A percentile compares a stretch with the other conserved stretches of the same genome.
Evolutionary conservation across 2,329 filamentous ascomycete species (phyloP).

Genomic region (Bipolaris oryzae): DNA sequence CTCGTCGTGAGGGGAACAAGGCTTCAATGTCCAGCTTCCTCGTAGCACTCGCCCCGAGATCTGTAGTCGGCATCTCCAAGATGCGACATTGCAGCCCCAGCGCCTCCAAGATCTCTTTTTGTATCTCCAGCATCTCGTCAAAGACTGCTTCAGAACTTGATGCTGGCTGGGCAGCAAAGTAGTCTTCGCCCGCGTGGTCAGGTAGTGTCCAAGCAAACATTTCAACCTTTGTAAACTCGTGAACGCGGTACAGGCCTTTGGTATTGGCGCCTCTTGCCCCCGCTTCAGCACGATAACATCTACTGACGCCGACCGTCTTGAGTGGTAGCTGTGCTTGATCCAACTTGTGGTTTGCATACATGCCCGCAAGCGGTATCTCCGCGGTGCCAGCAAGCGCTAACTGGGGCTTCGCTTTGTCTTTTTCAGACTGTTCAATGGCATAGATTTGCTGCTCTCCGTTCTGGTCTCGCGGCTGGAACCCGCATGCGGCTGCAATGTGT

Average conservation of each 20-base stretch:
- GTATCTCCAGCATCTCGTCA: conserved; percentile 83
- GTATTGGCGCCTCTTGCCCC: conserved; percentile 88
- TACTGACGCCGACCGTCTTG: conserved; percentile 80
- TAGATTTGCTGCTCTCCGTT: conserved; percentile 94
- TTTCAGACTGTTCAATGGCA: conserved; percentile 69
- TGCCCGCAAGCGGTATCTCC: conserved; percentile 91
- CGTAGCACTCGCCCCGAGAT: conserved; percentile 85
- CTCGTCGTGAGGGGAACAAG: conserved; percentile 81
- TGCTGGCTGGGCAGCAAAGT: conserved; percentile 38
- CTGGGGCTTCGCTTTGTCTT: conserved; percentile 67
- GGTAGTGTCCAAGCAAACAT: conserved; percentile 90
- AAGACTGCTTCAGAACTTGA: conserved; percentile 66
- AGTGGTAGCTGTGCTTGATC: conserved; percentile 71
- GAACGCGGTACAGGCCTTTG: conserved; percentile 93
- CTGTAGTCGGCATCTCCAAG: conserved; percentile 87
- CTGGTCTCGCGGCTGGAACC: conserved; percentile 90
- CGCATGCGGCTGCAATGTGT: conserved; percentile 88
- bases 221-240: conserved; percentile 98
- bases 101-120: conserved; percentile 78
- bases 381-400: conserved; percentile 85
- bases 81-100: conserved; percentile 85
- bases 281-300: conserved; percentile 96
- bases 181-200: conserved; percentile 47
- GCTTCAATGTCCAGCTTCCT: conserved; percentile 94
- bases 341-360: conserved; percentile 78